These are phyloP conservation scores for Fusarium sororula DNA, from an alignment of 2,329 filamentous ascomycete species.

Conservation along the genomic window DNA sequence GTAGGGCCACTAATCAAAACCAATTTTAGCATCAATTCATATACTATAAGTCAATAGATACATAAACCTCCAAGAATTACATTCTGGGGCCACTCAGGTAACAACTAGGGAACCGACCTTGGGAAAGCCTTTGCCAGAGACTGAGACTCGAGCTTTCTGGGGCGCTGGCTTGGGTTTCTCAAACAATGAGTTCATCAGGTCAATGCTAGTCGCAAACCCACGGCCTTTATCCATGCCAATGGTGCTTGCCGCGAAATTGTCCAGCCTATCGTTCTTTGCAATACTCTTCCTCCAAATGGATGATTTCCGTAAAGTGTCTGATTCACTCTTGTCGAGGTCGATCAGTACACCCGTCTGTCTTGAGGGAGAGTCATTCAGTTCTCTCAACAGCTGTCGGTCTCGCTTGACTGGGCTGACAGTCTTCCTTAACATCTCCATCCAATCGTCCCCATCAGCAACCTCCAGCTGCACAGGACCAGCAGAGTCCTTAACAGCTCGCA, in stretches of 20 bases:
- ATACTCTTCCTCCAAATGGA: constrained; percentile 49
- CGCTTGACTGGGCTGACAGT: constrained; percentile 95
- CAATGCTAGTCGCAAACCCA: constrained; percentile 87
- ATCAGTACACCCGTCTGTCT: constrained; percentile 41
- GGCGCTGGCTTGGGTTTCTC: constrained; percentile 72
- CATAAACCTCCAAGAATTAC: constrained; percentile 42
- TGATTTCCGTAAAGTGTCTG: constrained; percentile 58
- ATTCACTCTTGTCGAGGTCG: constrained; percentile 50
- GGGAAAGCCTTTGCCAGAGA: constrained; percentile 73
- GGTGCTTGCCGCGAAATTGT: constrained; percentile 43
- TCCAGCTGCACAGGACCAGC: constrained; percentile 67
- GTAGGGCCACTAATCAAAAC: constrained; percentile 80
- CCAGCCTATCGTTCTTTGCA: constrained; percentile 42
- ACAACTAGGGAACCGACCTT: constrained; percentile 79
- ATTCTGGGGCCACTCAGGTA: constrained; percentile 45
- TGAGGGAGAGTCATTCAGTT: constrained; percentile 64
- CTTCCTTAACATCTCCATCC: constrained; percentile 92
- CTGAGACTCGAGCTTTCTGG: constrained; percentile 61
- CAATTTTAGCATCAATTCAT: constrained; percentile 57
- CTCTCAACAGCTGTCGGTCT: constrained; percentile 77
- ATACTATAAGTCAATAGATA: constrained; percentile 46
- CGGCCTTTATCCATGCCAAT: constrained; percentile 59
- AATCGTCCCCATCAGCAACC: constrained; percentile 79
- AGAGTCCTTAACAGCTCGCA: constrained; percentile 70
- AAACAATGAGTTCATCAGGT: constrained; percentile 95